These are phyloP conservation scores for Hypholoma fasciculare DNA, from an alignment of 768 basidiomycete species.

Conservation along the genomic window DNA sequence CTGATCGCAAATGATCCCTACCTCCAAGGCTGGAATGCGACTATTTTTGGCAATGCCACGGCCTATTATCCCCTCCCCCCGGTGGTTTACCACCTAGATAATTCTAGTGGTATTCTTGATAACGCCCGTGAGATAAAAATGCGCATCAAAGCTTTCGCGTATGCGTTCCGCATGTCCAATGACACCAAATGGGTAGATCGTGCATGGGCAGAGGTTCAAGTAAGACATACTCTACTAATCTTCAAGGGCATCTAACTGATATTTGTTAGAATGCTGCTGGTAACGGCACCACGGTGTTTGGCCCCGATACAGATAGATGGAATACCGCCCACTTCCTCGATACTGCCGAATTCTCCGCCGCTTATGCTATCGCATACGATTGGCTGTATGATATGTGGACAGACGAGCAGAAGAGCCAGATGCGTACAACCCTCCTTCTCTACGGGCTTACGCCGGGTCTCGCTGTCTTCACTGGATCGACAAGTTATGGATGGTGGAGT, in stretches of 20 bases:
- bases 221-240: slow-evolving; percentile 33
- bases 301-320: slow-evolving; percentile 71
- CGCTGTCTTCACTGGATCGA: slow-evolving; percentile 41
- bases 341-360: slow-evolving; percentile 84
- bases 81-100: slow-evolving; percentile 74
- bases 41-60: slow-evolving; percentile 88
- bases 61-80: slow-evolving; percentile 63
- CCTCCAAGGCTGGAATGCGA: slow-evolving; percentile 83
- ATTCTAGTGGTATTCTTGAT: slow-evolving; percentile 90
- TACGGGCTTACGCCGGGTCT: slow-evolving; percentile 77
- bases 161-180: slow-evolving; percentile 88
- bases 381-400: slow-evolving; percentile 92
- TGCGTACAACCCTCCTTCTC: slow-evolving; percentile 71
- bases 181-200: slow-evolving; percentile 92
- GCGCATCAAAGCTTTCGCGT: slow-evolving; percentile 90
- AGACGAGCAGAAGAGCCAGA: slow-evolving; percentile 64
- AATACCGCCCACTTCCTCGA: slow-evolving; percentile 92
- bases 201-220: slow-evolving; percentile 80
- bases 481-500: slow-evolving; percentile 78
- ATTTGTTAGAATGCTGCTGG: slow-evolving; percentile 68
- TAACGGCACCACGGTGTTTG: slow-evolving; percentile 65
- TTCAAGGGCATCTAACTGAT: background rate
- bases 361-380: slow-evolving; percentile 93
- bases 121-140: slow-evolving; percentile 86
- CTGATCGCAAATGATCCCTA: slow-evolving; percentile 86